Conservation (phyloP, 441 rosid species). For the Syzygium malaccense region DNA sequence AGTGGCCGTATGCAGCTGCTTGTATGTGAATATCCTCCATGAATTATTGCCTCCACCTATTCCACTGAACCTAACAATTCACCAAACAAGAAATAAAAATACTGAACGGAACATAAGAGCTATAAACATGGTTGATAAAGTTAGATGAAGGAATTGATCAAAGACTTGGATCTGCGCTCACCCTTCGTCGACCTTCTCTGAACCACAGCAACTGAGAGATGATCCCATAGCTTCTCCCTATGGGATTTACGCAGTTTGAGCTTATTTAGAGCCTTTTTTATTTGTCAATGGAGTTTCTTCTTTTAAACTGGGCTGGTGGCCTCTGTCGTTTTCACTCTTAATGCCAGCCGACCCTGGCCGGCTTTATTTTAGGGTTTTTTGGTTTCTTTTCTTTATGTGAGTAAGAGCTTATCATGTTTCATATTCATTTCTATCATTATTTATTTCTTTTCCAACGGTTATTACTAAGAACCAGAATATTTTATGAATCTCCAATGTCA, state of each 20-base stretch:
- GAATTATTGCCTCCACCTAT: conserved; percentile 1
- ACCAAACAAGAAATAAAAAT: not conserved
- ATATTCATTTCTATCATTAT: not conserved
- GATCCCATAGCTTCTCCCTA: conserved; percentile 38
- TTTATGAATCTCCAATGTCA: not conserved
- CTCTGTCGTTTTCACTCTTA: not conserved
- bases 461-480: not conserved
- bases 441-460: not conserved
- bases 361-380: not conserved
- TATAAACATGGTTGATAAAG: not conserved
- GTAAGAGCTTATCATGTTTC: not conserved
- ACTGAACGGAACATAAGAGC: not conserved
- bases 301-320: not conserved
- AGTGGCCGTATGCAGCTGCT: conserved; percentile 6
- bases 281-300: not conserved
- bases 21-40: conserved; percentile 18
- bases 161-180: not conserved
- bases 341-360: not conserved
- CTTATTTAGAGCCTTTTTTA: not conserved
- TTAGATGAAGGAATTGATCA: not conserved
- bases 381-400: not conserved
- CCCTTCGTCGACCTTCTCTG: conserved; percentile 44
- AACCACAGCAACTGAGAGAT: conserved; percentile 35
- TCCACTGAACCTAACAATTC: not conserved
- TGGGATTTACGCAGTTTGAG: not conserved